Conservation (phyloP, 768 basidiomycete species). For the Serendipita indica region DNA sequence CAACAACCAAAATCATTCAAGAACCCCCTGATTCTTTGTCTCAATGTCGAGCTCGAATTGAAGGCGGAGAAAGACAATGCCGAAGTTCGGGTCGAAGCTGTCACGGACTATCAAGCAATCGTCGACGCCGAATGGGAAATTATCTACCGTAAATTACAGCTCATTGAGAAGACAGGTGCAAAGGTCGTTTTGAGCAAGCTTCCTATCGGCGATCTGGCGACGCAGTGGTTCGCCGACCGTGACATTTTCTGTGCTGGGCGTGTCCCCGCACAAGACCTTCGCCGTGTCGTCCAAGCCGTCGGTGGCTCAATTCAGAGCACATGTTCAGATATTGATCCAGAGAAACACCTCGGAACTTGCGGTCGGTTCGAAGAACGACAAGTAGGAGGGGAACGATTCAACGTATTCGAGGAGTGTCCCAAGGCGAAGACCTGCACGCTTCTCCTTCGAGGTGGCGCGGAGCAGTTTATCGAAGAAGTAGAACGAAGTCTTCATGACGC, state of each 20-base stretch:
- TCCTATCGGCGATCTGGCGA: conserved; percentile 95
- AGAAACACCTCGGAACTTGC: conserved; percentile 85
- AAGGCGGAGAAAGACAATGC: conserved; percentile 99
- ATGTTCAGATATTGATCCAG: conserved; percentile 75
- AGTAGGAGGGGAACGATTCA: conserved; percentile 93
- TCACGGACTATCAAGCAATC: conserved; percentile 97
- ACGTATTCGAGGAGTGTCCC: conserved; percentile 84
- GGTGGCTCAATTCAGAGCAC: conserved; percentile 93
- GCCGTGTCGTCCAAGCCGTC: conserved; percentile 88
- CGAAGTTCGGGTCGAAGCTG: conserved; percentile 91
- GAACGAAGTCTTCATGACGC: conserved; percentile 96
- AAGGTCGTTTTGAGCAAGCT: conserved; percentile 96
- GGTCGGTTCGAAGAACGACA: conserved; percentile 86
- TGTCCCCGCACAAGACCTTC: conserved; percentile 76
- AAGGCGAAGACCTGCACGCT: conserved; percentile 93
- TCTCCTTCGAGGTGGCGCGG: conserved; percentile 86
- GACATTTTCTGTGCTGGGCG: conserved; percentile 99
- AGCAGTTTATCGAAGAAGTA: conserved; percentile 98
- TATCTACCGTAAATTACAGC: conserved; percentile 92
- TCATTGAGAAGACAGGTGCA: conserved; percentile 90
- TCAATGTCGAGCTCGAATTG: conserved; percentile 96
- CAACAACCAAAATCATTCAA: conserved; percentile 92
- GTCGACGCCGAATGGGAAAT: conserved; percentile 99
- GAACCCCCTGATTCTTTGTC: conserved; percentile 76
- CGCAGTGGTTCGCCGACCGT: conserved; percentile 98